These are phyloP conservation scores for Achlya hypogyna DNA, from an alignment of 352 stramenopile species.

Conservation along the genomic window DNA sequence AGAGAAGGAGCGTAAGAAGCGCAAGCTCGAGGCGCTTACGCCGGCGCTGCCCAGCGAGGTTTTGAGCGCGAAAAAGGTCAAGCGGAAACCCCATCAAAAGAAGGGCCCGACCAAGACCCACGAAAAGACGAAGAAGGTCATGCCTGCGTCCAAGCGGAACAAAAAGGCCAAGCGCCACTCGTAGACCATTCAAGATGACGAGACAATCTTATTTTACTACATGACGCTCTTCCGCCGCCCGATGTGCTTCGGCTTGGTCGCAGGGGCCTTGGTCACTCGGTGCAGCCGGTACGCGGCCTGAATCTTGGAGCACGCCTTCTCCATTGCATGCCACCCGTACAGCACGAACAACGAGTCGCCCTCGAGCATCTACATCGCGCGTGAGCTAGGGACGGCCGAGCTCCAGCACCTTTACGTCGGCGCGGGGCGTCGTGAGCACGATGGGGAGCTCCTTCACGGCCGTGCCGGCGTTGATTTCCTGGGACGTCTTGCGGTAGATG, in stretches of 20 bases:
- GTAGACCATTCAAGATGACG: too few species aligned
- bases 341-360: conserved; percentile 63
- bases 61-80: conserved; percentile 42
- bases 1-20: conserved; percentile 18
- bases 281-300: conserved; percentile 30
- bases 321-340: conserved; percentile 58
- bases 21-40: conserved; percentile 35
- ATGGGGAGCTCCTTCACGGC: conserved; percentile 48
- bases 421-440: conserved; percentile 60
- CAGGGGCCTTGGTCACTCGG: neutral
- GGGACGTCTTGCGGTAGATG: conserved; percentile 58
- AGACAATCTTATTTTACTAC: neutral
- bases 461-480: conserved; percentile 32
- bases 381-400: neutral
- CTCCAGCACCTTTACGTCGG: conserved; percentile 24
- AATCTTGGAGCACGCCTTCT: conserved; percentile 48
- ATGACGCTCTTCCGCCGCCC: neutral
- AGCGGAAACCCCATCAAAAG: conserved; percentile 41
- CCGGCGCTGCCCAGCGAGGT: conserved; percentile 51
- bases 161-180: conserved; percentile 23
- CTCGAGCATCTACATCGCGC: conserved; percentile 28
- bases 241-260: neutral
- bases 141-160: conserved; percentile 23
- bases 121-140: conserved; percentile 14
- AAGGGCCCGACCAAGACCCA: conserved; percentile 15